Percentiles rank a stretch among this genome's conserved stretches.
phyloP scores from a whole-genome alignment of 129 eudicot species.

The Cynara cardunculus region DNA sequence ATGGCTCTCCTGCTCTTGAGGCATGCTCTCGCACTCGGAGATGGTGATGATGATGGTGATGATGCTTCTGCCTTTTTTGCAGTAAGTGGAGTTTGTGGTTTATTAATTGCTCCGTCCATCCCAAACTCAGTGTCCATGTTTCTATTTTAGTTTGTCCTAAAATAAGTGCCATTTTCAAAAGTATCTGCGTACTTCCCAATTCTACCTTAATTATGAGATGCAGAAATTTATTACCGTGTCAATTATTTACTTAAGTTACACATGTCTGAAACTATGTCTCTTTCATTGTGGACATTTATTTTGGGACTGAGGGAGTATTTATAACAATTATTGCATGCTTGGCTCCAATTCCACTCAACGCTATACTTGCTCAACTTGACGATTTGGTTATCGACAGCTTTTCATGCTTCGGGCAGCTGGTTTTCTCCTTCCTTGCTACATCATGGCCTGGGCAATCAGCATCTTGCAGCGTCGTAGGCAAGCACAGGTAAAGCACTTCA shows the following conservation, averaged over 20 bases:
- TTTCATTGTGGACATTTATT: not conserved
- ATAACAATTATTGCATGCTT: not conserved
- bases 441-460: constrained; percentile 81
- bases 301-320: not conserved
- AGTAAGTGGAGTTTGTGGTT: constrained; percentile 41
- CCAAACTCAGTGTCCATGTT: not conserved
- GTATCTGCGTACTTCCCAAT: not conserved
- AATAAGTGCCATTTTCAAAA: no score
- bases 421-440: constrained; percentile 80
- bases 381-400: constrained; percentile 40
- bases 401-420: constrained; percentile 78
- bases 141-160: not conserved
- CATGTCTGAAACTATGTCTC: not conserved
- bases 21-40: constrained; percentile 61
- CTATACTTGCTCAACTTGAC: constrained; percentile 1
- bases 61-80: constrained; percentile 67
- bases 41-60: constrained; percentile 48
- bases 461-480: constrained; percentile 70
- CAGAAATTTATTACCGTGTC: not conserved
- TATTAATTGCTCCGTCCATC: not conserved
- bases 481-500: constrained; percentile 51
- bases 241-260: not conserved
- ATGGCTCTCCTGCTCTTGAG: constrained; percentile 73
- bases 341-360: no score
- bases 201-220: not conserved